These are phyloP conservation scores for Syzygium aromaticum DNA, from an alignment of 345 rosid genomes.

Conservation along the genomic window DNA sequence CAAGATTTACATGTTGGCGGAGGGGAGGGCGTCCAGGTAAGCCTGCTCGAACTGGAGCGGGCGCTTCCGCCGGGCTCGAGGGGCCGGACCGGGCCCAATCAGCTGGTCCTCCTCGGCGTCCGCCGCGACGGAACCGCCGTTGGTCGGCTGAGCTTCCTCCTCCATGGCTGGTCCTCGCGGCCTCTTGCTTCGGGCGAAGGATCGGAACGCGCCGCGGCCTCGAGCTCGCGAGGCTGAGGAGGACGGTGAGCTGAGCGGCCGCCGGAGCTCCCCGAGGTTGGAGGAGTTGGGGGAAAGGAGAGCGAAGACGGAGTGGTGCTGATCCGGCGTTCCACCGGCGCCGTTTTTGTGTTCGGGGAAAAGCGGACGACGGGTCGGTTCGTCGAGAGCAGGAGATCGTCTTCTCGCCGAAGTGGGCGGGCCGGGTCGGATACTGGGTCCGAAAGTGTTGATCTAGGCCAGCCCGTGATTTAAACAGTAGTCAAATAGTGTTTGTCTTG, in stretches of 20 bases:
- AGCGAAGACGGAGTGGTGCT: background rate
- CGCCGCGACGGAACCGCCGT: slow-evolving; percentile 12
- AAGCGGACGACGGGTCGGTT: background rate
- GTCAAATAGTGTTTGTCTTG: background rate
- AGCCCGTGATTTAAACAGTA: background rate
- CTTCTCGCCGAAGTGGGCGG: background rate
- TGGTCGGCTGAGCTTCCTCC: slow-evolving; percentile 39
- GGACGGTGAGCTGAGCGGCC: background rate
- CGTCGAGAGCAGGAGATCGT: background rate
- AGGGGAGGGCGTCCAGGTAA: slow-evolving; percentile 80
- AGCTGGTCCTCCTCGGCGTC: slow-evolving; percentile 35
- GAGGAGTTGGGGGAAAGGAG: background rate
- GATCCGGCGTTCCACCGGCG: background rate
- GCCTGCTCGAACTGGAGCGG: slow-evolving; percentile 94
- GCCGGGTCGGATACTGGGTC: background rate
- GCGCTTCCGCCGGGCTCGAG: slow-evolving; percentile 63
- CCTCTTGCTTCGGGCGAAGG: background rate
- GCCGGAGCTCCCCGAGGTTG: background rate
- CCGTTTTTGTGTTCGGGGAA: background rate
- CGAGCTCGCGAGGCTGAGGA: background rate
- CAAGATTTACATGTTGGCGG: slow-evolving; percentile 57
- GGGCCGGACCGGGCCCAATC: slow-evolving; percentile 81
- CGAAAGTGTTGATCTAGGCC: background rate
- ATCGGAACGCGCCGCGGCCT: background rate
- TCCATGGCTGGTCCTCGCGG: slow-evolving; percentile 19